Evolutionary conservation across 2,329 filamentous ascomycete species (phyloP).

Genomic region (Talaromyces sp.): DNA sequence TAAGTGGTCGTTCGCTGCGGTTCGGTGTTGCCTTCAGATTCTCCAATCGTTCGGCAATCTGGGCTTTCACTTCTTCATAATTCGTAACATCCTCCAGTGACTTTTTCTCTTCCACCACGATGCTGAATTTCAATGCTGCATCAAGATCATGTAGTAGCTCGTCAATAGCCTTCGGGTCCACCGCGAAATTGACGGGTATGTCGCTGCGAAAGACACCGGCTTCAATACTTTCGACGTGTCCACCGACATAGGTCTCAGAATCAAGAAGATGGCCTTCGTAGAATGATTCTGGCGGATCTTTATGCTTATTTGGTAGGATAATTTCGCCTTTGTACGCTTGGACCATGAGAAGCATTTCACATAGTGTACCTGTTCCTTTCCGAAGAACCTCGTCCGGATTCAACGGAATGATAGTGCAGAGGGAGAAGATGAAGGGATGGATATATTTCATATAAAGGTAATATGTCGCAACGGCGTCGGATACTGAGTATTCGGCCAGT

Average conservation of each 20-base stretch:
- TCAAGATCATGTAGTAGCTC: conserved; percentile 84
- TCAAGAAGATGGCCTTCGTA: conserved; percentile 96
- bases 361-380: conserved; percentile 97
- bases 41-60: conserved; percentile 69
- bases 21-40: conserved; percentile 79
- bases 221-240: conserved; percentile 98
- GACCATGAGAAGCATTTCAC: conserved; percentile 99
- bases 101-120: conserved; percentile 79
- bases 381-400: conserved; percentile 88
- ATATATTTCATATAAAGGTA: conserved; percentile 99
- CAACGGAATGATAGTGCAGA: conserved; percentile 93
- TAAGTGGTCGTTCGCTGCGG: conserved; percentile 77
- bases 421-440: conserved; percentile 98
- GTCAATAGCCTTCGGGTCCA: conserved; percentile 86
- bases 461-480: conserved; percentile 96
- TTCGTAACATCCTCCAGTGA: conserved; percentile 73
- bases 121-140: conserved; percentile 81
- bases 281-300: conserved; percentile 84
- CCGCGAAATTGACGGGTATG: conserved; percentile 87
- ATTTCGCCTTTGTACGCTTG: conserved; percentile 92
- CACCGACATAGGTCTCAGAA: conserved; percentile 96
- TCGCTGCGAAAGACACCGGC: conserved; percentile 94
- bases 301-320: conserved; percentile 92
- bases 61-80: conserved; percentile 76
- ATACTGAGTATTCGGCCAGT: conserved; percentile 95